These are phyloP conservation scores for Fusarium poae DNA, from an alignment of 2,329 filamentous ascomycete species.

Conservation along the genomic window DNA sequence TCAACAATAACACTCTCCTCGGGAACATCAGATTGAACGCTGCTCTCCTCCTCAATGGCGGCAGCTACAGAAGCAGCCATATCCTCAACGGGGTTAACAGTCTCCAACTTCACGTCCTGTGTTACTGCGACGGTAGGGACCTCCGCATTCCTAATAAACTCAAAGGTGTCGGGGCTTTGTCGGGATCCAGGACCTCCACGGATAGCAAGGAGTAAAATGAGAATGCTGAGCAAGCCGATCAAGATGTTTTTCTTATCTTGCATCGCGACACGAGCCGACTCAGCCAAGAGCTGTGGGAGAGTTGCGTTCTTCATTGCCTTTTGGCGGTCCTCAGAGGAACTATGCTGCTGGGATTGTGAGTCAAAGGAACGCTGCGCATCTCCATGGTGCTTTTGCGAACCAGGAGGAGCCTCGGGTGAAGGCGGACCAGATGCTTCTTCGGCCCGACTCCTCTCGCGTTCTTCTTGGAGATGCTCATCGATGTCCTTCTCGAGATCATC, in stretches of 20 bases:
- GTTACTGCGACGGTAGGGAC: conserved; percentile 47
- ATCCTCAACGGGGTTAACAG: conserved; percentile 11
- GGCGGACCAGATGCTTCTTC: conserved; percentile 19
- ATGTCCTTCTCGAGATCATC: conserved; percentile 42
- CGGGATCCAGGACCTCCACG: conserved; percentile 44
- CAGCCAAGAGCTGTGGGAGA: conserved; percentile 66
- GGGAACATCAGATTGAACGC: conserved; percentile 47
- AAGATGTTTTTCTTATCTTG: conserved; percentile 70
- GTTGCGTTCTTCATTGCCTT: conserved; percentile 59
- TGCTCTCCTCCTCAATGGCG: conserved; percentile 26
- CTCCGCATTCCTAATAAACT: conserved; percentile 47
- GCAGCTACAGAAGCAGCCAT: conserved; percentile 23
- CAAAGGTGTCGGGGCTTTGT: conserved; percentile 47
- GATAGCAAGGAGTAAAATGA: conserved; percentile 67
- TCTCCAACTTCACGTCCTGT: conserved; percentile 30
- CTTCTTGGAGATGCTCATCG: conserved; percentile 40
- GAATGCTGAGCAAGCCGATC: conserved; percentile 66
- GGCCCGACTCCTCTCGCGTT: conserved; percentile 36
- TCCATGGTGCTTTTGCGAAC: conserved; percentile 17
- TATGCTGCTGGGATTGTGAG: neutral
- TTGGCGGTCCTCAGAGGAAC: conserved; percentile 46
- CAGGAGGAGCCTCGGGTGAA: conserved; percentile 45
- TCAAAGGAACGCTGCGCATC: conserved; percentile 16
- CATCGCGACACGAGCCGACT: conserved; percentile 66
- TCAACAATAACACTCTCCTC: conserved; percentile 25